phyloP scores from a whole-genome alignment of 2,329 filamentous ascomycete genomes.

The Coleophoma crateriformis region DNA sequence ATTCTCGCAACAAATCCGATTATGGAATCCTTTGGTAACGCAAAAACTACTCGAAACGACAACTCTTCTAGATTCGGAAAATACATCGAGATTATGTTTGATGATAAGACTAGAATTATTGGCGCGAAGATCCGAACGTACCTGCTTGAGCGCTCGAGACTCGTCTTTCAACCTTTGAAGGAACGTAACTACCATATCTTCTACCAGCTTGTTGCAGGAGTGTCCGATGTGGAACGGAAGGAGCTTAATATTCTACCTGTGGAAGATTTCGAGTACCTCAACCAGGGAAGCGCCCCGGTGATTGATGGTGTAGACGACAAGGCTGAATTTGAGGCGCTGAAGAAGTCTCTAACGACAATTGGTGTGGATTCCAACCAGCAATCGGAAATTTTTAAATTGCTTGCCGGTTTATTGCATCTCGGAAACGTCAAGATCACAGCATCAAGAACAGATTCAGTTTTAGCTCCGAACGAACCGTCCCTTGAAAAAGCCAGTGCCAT shows the following conservation, averaged over 20 bases:
- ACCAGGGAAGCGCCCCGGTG: slow-evolving; percentile 84
- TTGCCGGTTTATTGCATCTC: slow-evolving; percentile 87
- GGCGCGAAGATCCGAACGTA: slow-evolving; percentile 97
- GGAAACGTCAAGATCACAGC: slow-evolving; percentile 96
- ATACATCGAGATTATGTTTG: slow-evolving; percentile 99
- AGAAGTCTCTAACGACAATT: slow-evolving; percentile 80
- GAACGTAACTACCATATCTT: slow-evolving; percentile 99
- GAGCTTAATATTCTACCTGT: slow-evolving; percentile 74
- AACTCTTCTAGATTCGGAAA: slow-evolving; percentile 99
- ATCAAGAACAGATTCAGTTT: slow-evolving; percentile 79
- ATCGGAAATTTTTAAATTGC: slow-evolving; percentile 77
- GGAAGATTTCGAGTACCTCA: slow-evolving; percentile 93
- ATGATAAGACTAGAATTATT: slow-evolving; percentile 90
- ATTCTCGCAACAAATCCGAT: slow-evolving; percentile 98
- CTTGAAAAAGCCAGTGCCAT: slow-evolving; percentile 77
- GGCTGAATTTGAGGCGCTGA: slow-evolving; percentile 85
- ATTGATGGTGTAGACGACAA: slow-evolving; percentile 97
- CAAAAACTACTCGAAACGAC: slow-evolving; percentile 98
- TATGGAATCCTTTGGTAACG: slow-evolving; percentile 99
- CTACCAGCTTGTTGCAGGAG: slow-evolving; percentile 92
- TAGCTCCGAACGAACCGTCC: slow-evolving; percentile 75
- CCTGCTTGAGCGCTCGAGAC: slow-evolving; percentile 85
- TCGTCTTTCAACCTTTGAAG: slow-evolving; percentile 96
- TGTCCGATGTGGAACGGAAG: slow-evolving; percentile 76
- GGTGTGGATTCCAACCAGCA: slow-evolving; percentile 74